Evolutionary conservation across 345 rosid species (phyloP).

Genomic region (Rhizophora apiculata): DNA sequence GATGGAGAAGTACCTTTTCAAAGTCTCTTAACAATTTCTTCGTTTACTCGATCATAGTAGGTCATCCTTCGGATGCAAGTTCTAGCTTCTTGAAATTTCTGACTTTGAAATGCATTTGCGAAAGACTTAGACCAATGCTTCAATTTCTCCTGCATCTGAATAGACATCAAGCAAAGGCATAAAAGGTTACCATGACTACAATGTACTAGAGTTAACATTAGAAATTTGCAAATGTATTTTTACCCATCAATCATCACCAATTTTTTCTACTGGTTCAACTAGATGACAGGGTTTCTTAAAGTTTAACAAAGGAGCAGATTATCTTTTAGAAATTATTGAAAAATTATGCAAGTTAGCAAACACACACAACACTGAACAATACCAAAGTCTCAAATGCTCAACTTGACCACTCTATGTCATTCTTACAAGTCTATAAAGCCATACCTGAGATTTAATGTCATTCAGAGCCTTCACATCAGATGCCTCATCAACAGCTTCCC

Average conservation of each 20-base stretch:
- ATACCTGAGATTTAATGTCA: slow-evolving; percentile 61
- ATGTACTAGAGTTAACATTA: neutral
- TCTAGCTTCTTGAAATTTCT: slow-evolving; percentile 62
- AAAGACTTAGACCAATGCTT: slow-evolving; percentile 60
- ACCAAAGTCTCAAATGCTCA: neutral
- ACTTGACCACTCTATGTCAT: no score
- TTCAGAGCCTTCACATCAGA: slow-evolving; percentile 49
- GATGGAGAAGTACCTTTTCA: slow-evolving; percentile 31
- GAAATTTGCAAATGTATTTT: neutral
- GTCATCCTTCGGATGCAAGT: slow-evolving; percentile 77
- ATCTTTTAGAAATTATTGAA: neutral
- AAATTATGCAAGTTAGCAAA: neutral
- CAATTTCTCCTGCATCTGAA: slow-evolving; percentile 66
- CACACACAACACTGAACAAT: neutral
- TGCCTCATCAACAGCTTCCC: slow-evolving; percentile 89
- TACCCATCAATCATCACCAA: neutral
- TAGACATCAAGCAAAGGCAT: neutral
- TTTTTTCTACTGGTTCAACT: neutral
- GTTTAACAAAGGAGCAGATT: neutral
- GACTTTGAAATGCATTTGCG: slow-evolving; percentile 46
- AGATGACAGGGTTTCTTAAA: neutral
- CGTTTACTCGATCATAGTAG: slow-evolving; percentile 69
- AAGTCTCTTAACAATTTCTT: slow-evolving; percentile 79
- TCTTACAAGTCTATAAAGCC: slow-evolving; percentile 11
- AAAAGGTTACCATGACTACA: neutral